Evolutionary conservation across 129 eudicot species (phyloP).

Genomic region (Artemisia argyi): DNA sequence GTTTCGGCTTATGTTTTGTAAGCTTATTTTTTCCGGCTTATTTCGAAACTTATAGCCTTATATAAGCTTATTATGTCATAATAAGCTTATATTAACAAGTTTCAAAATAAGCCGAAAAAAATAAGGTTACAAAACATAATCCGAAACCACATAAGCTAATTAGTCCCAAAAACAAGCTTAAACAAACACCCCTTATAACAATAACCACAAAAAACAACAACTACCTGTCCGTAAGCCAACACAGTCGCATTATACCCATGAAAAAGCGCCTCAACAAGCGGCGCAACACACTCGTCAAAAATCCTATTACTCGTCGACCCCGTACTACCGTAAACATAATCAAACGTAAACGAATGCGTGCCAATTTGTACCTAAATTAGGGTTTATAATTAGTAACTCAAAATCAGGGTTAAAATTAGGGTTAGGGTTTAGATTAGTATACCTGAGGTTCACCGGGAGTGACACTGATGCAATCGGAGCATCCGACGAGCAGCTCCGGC

Average conservation of each 20-base stretch:
- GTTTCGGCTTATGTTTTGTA: too few relatives aligned
- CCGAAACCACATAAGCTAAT: too few relatives aligned
- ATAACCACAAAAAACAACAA: too few relatives aligned
- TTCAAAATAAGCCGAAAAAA: too few relatives aligned
- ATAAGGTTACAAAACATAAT: too few relatives aligned
- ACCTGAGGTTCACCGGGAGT: conserved; percentile 90
- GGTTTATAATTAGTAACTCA: conserved; percentile 5
- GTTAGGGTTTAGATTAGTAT: neutral
- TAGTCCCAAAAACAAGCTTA: too few relatives aligned
- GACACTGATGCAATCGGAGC: conserved; percentile 73
- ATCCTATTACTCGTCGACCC: conserved; percentile 47
- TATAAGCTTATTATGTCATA: too few relatives aligned
- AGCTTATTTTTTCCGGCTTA: too few relatives aligned
- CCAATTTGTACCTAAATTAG: conserved; percentile 99
- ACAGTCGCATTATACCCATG: conserved; percentile 90
- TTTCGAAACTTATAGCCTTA: too few relatives aligned
- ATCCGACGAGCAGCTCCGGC: conserved; percentile 73
- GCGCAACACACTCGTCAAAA: conserved; percentile 77
- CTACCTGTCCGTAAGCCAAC: conserved; percentile 92
- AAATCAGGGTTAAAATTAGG: conserved; percentile 9
- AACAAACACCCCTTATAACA: too few relatives aligned
- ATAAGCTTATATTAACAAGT: too few relatives aligned
- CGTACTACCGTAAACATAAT: conserved; percentile 63
- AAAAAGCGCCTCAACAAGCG: conserved; percentile 77
- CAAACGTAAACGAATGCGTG: conserved; percentile 80